Conservation (phyloP, 2,329 filamentous ascomycete genomes). For the Aspergillus proliferans region DNA sequence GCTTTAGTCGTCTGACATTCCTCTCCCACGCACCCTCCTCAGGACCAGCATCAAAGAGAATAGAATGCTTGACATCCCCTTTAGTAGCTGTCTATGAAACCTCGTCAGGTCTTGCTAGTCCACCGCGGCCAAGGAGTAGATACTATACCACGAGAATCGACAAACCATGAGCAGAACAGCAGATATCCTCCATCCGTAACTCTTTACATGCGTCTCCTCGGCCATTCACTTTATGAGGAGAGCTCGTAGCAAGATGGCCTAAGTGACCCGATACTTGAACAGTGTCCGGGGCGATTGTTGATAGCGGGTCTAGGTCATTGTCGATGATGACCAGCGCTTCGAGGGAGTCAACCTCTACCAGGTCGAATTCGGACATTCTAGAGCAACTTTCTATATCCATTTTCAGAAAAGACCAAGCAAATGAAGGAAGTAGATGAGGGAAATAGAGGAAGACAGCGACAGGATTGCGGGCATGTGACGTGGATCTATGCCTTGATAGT, state of each 20-base stretch:
- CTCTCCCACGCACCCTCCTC: conserved; percentile 47
- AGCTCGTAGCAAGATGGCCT: conserved; percentile 35
- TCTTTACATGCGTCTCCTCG: conserved; percentile 42
- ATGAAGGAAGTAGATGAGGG: background rate
- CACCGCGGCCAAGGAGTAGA: background rate
- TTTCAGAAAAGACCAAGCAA: background rate
- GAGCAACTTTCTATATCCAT: background rate
- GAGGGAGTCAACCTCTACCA: conserved; percentile 41
- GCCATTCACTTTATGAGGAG: conserved; percentile 25
- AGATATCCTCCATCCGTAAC: conserved; percentile 45
- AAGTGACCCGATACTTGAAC: conserved; percentile 41
- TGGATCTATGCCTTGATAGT: background rate
- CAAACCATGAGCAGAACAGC: conserved; percentile 51
- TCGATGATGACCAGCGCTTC: conserved; percentile 49
- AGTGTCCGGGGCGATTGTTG: conserved; percentile 39
- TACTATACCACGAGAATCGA: conserved; percentile 45
- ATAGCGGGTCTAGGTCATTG: conserved; percentile 51
- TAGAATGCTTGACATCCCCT: conserved; percentile 38
- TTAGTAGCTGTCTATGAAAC: conserved; percentile 42
- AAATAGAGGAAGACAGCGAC: background rate
- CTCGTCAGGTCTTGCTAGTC: background rate
- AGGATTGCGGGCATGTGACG: conserved; percentile 1
- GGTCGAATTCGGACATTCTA: conserved; percentile 9
- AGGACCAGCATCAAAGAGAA: conserved; percentile 51
- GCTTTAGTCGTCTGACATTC: conserved; percentile 42